Base-by-base conservation (phyloP, 805 yeast genomes). In the Metschnikowia amazonensis region DNA sequence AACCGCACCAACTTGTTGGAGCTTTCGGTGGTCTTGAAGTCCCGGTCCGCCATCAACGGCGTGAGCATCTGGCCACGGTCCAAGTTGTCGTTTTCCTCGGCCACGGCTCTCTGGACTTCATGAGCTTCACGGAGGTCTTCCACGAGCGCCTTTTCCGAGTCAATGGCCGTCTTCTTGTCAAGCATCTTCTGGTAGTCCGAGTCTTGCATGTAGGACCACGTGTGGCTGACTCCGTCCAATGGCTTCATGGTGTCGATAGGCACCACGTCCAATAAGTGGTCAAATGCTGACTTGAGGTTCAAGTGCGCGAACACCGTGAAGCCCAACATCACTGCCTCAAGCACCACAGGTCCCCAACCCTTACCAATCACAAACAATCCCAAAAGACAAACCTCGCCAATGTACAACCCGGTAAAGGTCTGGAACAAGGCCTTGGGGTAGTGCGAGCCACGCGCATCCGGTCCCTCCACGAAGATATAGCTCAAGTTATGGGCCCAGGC, bases 271-370 rank as follows among this genome's bases (percentile, higher is more conserved):
- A 84, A 59, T 60, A 89, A 70, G 10, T 76, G 72, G 46, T 76
- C 49, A 60, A 89, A 87, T 0, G 97, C 88, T 7, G 60, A 50
- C 50, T 75, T 79, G 60, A 92, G 64, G 51, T 80, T 76, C 25
- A 79, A 14, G 58, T 92, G 97, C 47, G 79, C 73, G 60, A 87
- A 83, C 3, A 77, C 76, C 0, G 97, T 88, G 52, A 75, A 64
- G 7, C 75, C 77, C 11, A 88, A 57, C 34, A 84, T 72, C 42
- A 90, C 72, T 1, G 80, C 82, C 63, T 86, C 87, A 44, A 92
- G 66, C 3, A 83, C 86, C 52, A 89, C 75, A 30, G 97, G 95
- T 36, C 97, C 98, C 97, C 97, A 92, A 34, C 95, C 85, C 72
- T 88, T 88, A 50, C 95, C 89, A 45, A 92, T 95, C 14, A 80